phyloP scores from a whole-genome alignment of 805 yeast species.

The Ogataea methanolica region DNA sequence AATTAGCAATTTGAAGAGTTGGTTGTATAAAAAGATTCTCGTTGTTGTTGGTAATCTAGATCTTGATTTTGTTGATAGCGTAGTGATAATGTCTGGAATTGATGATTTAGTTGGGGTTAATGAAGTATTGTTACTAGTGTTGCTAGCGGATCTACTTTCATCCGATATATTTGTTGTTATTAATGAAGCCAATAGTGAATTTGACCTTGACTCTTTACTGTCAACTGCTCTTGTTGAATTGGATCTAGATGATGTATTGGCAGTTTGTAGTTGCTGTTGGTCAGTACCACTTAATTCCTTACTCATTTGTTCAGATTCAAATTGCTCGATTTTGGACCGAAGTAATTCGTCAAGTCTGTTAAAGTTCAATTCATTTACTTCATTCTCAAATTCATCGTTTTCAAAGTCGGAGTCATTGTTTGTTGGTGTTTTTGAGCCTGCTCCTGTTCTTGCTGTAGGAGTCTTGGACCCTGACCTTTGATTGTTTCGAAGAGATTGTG shows the following conservation, averaged over 20 bases:
- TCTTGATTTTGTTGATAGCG: conserved; percentile 36
- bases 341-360: conserved; percentile 19
- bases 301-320: neutral
- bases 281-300: neutral
- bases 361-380: conserved; percentile 8
- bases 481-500: conserved; percentile 3
- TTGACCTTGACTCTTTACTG: too few relatives aligned
- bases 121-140: neutral
- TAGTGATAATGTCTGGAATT: conserved; percentile 40
- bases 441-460: conserved; percentile 8
- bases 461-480: conserved; percentile 18
- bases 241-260: conserved; percentile 3
- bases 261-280: conserved; percentile 1
- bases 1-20: conserved; percentile 43
- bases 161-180: neutral
- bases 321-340: conserved; percentile 8
- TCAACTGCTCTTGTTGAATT: too few relatives aligned
- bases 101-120: neutral
- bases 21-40: conserved; percentile 46
- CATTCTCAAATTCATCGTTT: conserved; percentile 13
- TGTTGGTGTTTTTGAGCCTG: conserved; percentile 5
- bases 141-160: neutral
- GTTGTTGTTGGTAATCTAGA: conserved; percentile 42
- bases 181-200: conserved; percentile 20
- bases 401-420: conserved; percentile 16